Evolutionary conservation across 331 rosid genomes (phyloP), one percentile per base, ranked within the genome.

Genomic region (Erythrophleum ivorense): DNA sequence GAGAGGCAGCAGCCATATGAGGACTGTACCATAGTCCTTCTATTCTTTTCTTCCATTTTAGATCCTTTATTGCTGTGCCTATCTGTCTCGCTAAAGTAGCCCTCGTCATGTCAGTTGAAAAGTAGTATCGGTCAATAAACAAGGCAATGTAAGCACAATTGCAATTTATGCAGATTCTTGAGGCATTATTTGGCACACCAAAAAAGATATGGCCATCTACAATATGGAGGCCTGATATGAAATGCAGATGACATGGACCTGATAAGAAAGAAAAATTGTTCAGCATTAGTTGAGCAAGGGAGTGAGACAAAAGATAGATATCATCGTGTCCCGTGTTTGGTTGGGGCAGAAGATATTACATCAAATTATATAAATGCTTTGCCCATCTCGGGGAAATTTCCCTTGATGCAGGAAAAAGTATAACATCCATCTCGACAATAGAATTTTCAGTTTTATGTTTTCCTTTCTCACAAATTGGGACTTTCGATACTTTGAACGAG

Each of bases 1-100:
- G 85, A 73, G 91, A 88, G 54, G 92, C 97, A 19, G 98, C 94
- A 33, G 85, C 92, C 97, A 90, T 88, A 50, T 88, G 88, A 79
- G 92, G 85, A 67, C 57, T 84, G 76, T 85, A 84, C 95, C 97
- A 91, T 68, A 63, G 81, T 16, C 75, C 85, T 41, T 64, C 78
- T 8, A 5, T 52, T 43, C 33, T n/a, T 78, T 78, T 38, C 43
- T 52, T 78, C 59, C 48, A 69, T 75, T 76, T 63, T 0, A 85
- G 76, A 49, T 73, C 85, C 66, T 75, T 75, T 33, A 84, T 48
- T 0, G 77, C 78, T 45, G 43, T 48, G 58, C 93, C 89, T 31
- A 92, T 78, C 74, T 79, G 79, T 78, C 85, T 89, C 2, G 87
- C 90, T 33, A 88, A 83, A 52, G 36, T 79, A 80, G 78, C 62